Percentiles rank a stretch among this genome's conserved stretches.
Conservation (phyloP, 805 yeast genomes). For the Saturnispora serradocipensis region DNA sequence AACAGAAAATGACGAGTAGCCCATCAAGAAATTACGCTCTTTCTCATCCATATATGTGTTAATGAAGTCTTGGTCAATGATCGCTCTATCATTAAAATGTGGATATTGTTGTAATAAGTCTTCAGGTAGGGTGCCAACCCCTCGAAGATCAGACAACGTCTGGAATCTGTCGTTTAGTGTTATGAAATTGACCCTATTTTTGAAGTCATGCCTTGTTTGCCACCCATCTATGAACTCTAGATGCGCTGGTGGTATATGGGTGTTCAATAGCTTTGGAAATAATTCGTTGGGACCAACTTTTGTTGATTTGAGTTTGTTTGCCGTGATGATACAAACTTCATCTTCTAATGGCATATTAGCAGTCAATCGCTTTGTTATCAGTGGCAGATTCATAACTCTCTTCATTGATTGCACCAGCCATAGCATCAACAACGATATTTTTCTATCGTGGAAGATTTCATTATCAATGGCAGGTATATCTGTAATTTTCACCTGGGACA, state of each 20-base stretch:
- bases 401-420: constrained; percentile 26
- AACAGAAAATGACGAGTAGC: constrained; percentile 28
- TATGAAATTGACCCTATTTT: constrained; percentile 23
- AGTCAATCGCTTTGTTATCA: constrained; percentile 13
- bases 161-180: constrained; percentile 18
- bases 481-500: constrained; percentile 9
- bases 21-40: constrained; percentile 19
- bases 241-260: constrained; percentile 19
- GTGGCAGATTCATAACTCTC: constrained; percentile 21
- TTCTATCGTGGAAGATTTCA: constrained; percentile 23
- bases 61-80: constrained; percentile 17
- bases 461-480: constrained; percentile 14
- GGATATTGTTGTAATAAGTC: constrained; percentile 16
- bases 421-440: constrained; percentile 20
- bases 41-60: constrained; percentile 15
- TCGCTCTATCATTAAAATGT: constrained; percentile 14
- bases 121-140: constrained; percentile 18
- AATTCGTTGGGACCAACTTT: constrained; percentile 5
- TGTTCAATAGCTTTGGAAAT: constrained; percentile 10
- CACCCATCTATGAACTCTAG: constrained; percentile 28
- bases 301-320: constrained; percentile 20
- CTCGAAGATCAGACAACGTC: constrained; percentile 18
- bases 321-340: constrained; percentile 22
- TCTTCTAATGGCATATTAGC: constrained; percentile 9
- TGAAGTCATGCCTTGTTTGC: constrained; percentile 25